Percentiles rank a stretch among this genome's conserved stretches.
Conservation (phyloP, 139 green algal species). For the Picochlorum sp. region DNA sequence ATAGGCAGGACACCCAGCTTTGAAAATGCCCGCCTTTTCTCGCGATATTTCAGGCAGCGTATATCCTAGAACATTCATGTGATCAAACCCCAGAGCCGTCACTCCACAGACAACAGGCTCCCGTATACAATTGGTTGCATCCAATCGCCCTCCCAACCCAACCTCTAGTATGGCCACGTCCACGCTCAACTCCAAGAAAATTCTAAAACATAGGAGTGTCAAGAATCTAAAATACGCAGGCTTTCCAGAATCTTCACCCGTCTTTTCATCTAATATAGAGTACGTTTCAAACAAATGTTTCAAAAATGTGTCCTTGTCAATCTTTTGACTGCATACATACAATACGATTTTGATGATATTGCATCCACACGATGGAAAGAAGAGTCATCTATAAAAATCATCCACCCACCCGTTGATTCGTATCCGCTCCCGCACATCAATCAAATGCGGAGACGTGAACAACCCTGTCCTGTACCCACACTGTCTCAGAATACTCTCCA, state of each 20-base stretch:
- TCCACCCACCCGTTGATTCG: slow-evolving; percentile 56
- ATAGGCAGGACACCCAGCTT: slow-evolving; percentile 52
- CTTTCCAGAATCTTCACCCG: slow-evolving; percentile 55
- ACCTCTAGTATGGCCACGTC: slow-evolving; percentile 93
- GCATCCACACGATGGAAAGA: not conserved
- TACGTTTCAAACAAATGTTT: slow-evolving; percentile 49
- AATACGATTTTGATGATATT: not conserved
- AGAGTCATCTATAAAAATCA: not conserved
- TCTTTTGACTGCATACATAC: slow-evolving; percentile 23
- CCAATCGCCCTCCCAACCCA: slow-evolving; percentile 87
- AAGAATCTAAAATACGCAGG: slow-evolving; percentile 92
- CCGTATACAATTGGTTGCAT: slow-evolving; percentile 85
- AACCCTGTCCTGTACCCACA: slow-evolving; percentile 74
- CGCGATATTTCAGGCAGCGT: slow-evolving; percentile 84
- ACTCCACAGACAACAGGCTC: slow-evolving; percentile 62
- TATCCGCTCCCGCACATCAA: slow-evolving; percentile 80
- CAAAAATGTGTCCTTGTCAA: slow-evolving; percentile 41
- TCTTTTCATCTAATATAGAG: slow-evolving; percentile 29
- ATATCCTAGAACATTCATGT: slow-evolving; percentile 90
- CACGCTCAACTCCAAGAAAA: slow-evolving; percentile 55
- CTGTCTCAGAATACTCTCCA: slow-evolving; percentile 67
- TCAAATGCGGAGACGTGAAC: slow-evolving; percentile 84
- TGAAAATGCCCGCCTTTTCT: slow-evolving; percentile 95
- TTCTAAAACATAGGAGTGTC: slow-evolving; percentile 70
- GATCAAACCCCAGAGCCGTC: slow-evolving; percentile 85